Conservation (phyloP, 768 basidiomycete species). For the Termitomyces sp. region DNA sequence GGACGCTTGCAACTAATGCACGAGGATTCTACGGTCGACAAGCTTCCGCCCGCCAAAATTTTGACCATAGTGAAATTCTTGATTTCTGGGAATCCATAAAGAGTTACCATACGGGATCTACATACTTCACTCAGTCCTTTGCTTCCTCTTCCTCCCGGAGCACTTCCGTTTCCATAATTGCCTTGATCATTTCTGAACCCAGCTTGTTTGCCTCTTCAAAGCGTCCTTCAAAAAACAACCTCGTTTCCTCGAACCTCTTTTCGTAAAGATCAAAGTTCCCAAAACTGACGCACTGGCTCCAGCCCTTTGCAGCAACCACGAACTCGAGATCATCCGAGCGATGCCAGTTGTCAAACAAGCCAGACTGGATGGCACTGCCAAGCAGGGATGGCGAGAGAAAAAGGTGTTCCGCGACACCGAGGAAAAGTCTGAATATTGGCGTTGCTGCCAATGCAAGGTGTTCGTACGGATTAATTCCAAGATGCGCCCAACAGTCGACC, state of each 20-base stretch:
- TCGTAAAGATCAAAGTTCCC: constrained; percentile 88
- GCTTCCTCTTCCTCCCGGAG: constrained; percentile 26
- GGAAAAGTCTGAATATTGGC: constrained; percentile 93
- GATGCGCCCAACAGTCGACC: constrained; percentile 96
- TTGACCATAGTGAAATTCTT: not conserved
- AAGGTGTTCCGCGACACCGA: constrained; percentile 94
- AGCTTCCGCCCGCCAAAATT: not conserved
- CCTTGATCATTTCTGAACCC: constrained; percentile 87
- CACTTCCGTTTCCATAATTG: constrained; percentile 62
- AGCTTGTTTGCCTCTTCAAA: constrained; percentile 84
- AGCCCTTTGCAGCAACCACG: constrained; percentile 86
- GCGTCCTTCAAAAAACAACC: constrained; percentile 76
- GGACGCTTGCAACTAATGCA: not conserved
- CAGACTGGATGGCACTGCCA: constrained; percentile 67
- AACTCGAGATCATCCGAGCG: constrained; percentile 92
- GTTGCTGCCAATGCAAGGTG: constrained; percentile 94
- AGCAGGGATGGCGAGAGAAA: constrained; percentile 69
- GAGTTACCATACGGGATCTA: not conserved
- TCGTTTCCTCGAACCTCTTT: constrained; percentile 73
- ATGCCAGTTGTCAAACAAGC: constrained; percentile 71
- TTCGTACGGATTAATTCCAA: constrained; percentile 82
- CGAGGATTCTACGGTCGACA: too few relatives aligned
- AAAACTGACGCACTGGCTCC: constrained; percentile 94
- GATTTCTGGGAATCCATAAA: too few relatives aligned
- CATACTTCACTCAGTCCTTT: not conserved